Percentiles rank a stretch among this genome's conserved stretches.
Evolutionary conservation across 495 filamentous ascomycete species (phyloP).

Genomic region (Cercophora newfieldiana): DNA sequence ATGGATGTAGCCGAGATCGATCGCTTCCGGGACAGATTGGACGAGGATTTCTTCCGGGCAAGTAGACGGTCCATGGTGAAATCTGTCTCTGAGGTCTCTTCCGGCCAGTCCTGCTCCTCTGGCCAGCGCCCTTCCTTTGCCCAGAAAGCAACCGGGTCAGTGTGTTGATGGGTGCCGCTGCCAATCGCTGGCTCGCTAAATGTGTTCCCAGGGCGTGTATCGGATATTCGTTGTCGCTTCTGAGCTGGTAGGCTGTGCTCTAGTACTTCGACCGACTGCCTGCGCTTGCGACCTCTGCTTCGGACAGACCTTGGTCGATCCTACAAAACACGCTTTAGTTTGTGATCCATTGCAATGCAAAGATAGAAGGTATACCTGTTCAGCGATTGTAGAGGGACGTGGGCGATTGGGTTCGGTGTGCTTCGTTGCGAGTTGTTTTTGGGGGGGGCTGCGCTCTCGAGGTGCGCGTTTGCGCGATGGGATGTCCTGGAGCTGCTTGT

Average conservation of each 20-base stretch:
- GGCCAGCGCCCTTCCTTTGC: constrained; percentile 32
- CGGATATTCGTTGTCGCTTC: constrained; percentile 17
- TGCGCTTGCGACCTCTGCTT: constrained; percentile 21
- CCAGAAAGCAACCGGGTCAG: constrained; percentile 27
- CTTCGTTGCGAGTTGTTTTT: not conserved
- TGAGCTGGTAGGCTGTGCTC: constrained; percentile 15
- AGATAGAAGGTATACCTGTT: constrained; percentile 8
- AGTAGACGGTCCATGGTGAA: constrained; percentile 26
- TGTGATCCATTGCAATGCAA: not conserved
- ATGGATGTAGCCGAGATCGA: constrained; percentile 37
- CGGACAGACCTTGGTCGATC: constrained; percentile 9
- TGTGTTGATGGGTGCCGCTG: not conserved
- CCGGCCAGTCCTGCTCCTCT: too few relatives aligned
- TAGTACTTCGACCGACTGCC: constrained; percentile 16
- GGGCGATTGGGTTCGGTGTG: constrained; percentile 6
- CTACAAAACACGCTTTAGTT: constrained; percentile 8
- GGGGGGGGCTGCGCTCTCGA: too few relatives aligned
- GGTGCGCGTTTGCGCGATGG: constrained; percentile 10
- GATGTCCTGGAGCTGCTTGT: too few relatives aligned
- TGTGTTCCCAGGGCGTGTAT: constrained; percentile 9
- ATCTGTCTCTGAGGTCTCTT: not conserved
- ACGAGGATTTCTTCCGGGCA: constrained; percentile 32
- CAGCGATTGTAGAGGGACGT: constrained; percentile 4
- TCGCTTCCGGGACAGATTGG: constrained; percentile 32
- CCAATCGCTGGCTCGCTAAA: constrained; percentile 15